Evolutionary conservation across 768 basidiomycete species (phyloP).

Genomic region (Holtermannia corniformis): DNA sequence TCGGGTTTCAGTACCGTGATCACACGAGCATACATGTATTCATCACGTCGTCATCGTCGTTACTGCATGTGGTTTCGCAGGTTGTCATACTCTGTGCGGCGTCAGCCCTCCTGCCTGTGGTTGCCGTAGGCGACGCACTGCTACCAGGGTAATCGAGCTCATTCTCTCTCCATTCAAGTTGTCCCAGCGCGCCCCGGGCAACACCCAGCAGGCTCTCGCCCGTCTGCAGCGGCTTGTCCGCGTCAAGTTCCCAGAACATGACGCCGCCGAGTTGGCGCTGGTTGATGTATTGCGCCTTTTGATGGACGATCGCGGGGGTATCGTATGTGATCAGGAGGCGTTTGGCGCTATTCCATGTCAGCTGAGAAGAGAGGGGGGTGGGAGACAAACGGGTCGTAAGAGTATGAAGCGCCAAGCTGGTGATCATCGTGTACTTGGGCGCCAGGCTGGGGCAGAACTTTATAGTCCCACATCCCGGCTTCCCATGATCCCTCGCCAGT

Average conservation of each 20-base stretch:
- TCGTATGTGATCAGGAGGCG: constrained; percentile 60
- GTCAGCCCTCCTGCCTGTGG: constrained; percentile 62
- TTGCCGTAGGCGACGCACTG: constrained; percentile 45
- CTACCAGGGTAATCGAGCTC: constrained; percentile 60
- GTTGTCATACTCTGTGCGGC: constrained; percentile 30
- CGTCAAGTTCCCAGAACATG: constrained; percentile 70
- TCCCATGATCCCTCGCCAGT: constrained; percentile 87
- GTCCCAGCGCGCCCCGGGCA: constrained; percentile 69
- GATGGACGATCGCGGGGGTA: constrained; percentile 52
- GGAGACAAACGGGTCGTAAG: constrained; percentile 55
- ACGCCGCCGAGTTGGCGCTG: constrained; percentile 71
- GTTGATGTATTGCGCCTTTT: constrained; percentile 67
- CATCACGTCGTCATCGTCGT: background rate
- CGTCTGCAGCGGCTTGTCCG: constrained; percentile 62
- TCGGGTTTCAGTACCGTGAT: background rate
- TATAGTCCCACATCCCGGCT: constrained; percentile 71
- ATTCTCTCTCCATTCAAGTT: constrained; percentile 60
- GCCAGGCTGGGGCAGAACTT: constrained; percentile 69
- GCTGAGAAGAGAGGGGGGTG: background rate
- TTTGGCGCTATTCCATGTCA: constrained; percentile 45
- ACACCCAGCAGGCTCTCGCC: constrained; percentile 58
- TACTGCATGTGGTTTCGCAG: constrained; percentile 23
- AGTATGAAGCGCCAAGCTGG: constrained; percentile 65
- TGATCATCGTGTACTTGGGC: constrained; percentile 60
- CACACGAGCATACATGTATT: background rate